Evolutionary conservation across 2,329 filamentous ascomycete species (phyloP).

Genomic region (Talaromyces albobiverticillius): DNA sequence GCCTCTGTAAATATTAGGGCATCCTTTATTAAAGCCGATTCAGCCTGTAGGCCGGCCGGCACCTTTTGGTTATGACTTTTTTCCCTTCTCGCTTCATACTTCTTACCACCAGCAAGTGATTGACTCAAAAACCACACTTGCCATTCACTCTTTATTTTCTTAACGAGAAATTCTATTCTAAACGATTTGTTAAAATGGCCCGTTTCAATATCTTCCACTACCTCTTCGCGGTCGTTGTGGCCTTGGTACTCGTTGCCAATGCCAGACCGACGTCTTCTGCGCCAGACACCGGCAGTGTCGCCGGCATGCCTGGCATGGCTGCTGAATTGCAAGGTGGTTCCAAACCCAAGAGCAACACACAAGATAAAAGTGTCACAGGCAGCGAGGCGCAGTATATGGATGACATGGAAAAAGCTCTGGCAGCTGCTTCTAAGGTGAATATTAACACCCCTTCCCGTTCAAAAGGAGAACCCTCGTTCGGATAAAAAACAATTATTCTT

Average conservation of each 20-base stretch:
- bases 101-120: neutral
- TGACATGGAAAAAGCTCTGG: constrained; percentile 9
- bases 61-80: neutral
- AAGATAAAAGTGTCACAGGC: neutral
- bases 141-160: constrained; percentile 3
- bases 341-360: neutral
- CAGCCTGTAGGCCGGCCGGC: neutral
- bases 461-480: too few relatives aligned
- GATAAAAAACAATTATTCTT: too few relatives aligned
- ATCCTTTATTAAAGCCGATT: too few relatives aligned
- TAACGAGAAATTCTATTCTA: neutral
- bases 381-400: constrained; percentile 7
- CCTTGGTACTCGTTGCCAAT: constrained; percentile 27
- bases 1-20: neutral
- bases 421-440: constrained; percentile 10
- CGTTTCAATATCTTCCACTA: constrained; percentile 27
- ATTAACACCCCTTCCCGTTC: too few relatives aligned
- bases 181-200: constrained; percentile 24
- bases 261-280: constrained; percentile 24
- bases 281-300: constrained; percentile 8
- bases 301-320: constrained; percentile 12
- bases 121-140: neutral
- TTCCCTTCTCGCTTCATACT: neutral
- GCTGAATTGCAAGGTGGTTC: neutral
- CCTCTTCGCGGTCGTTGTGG: constrained; percentile 27